Conservation (phyloP, 2,329 filamentous ascomycete genomes). For the Colletotrichum magnum region DNA sequence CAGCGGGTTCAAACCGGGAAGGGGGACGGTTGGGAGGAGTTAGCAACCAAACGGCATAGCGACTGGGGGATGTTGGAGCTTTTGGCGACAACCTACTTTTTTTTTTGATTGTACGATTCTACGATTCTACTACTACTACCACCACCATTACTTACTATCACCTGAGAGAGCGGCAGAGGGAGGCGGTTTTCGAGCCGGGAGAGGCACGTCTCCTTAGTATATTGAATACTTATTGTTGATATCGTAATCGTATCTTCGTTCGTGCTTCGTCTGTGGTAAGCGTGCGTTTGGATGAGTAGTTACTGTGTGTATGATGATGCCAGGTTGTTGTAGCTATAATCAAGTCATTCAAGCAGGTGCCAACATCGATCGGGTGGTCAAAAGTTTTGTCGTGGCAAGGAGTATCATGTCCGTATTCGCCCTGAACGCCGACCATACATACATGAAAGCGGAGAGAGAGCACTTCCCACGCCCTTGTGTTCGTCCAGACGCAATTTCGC, state of each 20-base stretch:
- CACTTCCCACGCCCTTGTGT: slow-evolving; percentile 25
- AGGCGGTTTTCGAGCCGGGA: slow-evolving; percentile 13
- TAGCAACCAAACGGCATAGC: slow-evolving; percentile 42
- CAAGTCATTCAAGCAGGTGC: slow-evolving; percentile 21
- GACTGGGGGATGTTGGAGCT: slow-evolving; percentile 39
- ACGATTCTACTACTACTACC: slow-evolving; percentile 29
- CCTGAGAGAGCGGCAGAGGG: slow-evolving; percentile 1
- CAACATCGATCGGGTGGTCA: not conserved
- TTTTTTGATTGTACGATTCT: slow-evolving; percentile 25
- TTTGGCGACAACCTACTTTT: slow-evolving; percentile 38
- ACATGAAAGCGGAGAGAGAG: slow-evolving; percentile 29
- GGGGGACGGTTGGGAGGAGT: slow-evolving; percentile 38
- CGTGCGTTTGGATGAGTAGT: not conserved
- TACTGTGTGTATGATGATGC: not conserved
- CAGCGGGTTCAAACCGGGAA: slow-evolving; percentile 25
- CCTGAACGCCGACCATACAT: slow-evolving; percentile 38
- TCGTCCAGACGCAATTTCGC: slow-evolving; percentile 33
- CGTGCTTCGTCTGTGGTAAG: not conserved
- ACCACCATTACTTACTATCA: not conserved
- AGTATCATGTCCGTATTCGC: slow-evolving; percentile 35
- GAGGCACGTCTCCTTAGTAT: slow-evolving; percentile 32
- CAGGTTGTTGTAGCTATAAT: not conserved
- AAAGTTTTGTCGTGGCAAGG: slow-evolving; percentile 23
- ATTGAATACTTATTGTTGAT: slow-evolving; percentile 36
- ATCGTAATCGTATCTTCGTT: not conserved